Conservation (phyloP, 225 moss, liverwort and hornwort species). For the Marchantia polymorpha region DNA sequence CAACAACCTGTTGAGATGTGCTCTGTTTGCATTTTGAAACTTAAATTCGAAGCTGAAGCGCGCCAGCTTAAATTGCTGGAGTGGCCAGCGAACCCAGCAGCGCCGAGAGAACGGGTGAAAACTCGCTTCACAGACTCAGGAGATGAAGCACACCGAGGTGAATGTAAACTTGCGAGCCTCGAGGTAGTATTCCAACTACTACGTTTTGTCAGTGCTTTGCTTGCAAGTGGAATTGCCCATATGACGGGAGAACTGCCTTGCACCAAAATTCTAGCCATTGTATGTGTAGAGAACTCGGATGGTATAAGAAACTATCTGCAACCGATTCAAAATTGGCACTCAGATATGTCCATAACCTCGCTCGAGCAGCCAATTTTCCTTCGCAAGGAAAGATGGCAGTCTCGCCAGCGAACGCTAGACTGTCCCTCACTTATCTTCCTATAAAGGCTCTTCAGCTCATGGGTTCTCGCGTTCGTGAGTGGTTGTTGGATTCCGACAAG, state of each 20-base stretch:
- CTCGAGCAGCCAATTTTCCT: too few species aligned
- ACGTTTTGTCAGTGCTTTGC: not conserved
- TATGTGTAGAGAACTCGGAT: too few species aligned
- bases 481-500: not conserved
- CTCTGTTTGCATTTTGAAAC: conserved; percentile 2
- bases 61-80: not conserved
- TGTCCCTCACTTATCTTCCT: not conserved
- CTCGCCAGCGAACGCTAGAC: not conserved
- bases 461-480: not conserved
- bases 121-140: not conserved
- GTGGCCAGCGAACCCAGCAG: not conserved
- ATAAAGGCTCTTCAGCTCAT: not conserved
- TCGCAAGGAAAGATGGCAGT: not conserved
- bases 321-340: not conserved
- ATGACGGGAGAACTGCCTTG: conserved; percentile 17
- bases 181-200: not conserved
- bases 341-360: not conserved
- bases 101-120: not conserved
- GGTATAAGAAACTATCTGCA: too few species aligned
- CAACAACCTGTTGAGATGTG: conserved; percentile 23
- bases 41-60: not conserved
- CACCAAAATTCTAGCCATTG: conserved; percentile 32
- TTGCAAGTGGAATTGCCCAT: not conserved
- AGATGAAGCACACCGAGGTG: not conserved
- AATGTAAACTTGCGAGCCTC: not conserved